A percentile compares a stretch with the other conserved stretches of the same genome.
Evolutionary conservation across 768 basidiomycete genomes (phyloP).

Genomic region (Exsudoporus frostii): DNA sequence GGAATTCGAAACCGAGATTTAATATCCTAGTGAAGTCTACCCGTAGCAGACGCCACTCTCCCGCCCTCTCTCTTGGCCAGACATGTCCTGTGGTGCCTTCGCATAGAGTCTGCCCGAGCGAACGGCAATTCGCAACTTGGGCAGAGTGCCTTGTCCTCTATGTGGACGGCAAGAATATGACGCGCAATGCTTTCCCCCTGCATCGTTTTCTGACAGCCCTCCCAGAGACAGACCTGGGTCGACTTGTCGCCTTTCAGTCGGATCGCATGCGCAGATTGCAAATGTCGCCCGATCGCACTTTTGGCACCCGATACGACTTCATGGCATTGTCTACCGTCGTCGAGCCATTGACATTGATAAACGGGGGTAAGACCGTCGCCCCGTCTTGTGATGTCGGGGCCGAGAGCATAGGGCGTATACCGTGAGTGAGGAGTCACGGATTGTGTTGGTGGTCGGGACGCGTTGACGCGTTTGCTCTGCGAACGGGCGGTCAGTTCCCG

Average conservation of each 20-base stretch:
- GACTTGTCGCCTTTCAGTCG: conserved; percentile 8
- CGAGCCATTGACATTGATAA: conserved; percentile 15
- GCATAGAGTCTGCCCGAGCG: conserved; percentile 25
- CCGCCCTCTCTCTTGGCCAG: not conserved
- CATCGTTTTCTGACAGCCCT: conserved; percentile 16
- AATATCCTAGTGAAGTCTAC: not conserved
- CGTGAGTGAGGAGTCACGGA: not conserved
- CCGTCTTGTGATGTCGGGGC: not conserved
- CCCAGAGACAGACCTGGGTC: conserved; percentile 15
- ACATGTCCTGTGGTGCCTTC: conserved; percentile 22
- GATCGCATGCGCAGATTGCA: conserved; percentile 9
- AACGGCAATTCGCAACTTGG: conserved; percentile 16
- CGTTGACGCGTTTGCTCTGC: not conserved
- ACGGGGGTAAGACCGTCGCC: not conserved
- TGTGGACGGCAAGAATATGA: conserved; percentile 24
- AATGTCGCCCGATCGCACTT: conserved; percentile 10
- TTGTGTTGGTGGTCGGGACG: not conserved
- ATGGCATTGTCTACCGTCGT: not conserved
- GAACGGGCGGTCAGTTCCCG: not conserved
- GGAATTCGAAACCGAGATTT: not conserved
- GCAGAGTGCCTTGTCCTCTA: conserved; percentile 20
- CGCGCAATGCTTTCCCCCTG: conserved; percentile 25
- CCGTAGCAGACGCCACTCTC: not conserved
- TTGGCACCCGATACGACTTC: conserved; percentile 1
- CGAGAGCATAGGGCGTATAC: conserved; percentile 6